Evolutionary conservation across 1,284 basidiomycete species (phyloP).

Genomic region (Irpex lacteus): DNA sequence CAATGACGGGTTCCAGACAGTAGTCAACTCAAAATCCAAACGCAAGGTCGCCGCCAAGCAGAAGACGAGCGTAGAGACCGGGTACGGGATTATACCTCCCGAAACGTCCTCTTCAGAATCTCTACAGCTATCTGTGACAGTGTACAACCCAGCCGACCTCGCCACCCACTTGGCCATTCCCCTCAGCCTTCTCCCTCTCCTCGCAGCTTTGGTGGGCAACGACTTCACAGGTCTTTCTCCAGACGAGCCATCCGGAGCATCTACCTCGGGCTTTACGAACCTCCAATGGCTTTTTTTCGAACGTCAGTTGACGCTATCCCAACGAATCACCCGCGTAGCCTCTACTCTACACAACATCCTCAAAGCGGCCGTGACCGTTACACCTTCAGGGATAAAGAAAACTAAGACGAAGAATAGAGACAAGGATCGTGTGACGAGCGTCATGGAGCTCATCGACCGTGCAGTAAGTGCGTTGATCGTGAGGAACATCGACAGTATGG

Average conservation of each 20-base stretch:
- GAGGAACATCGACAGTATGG: slow-evolving; percentile 44
- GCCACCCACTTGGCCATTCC: slow-evolving; percentile 70
- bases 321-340: slow-evolving; percentile 60
- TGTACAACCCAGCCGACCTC: slow-evolving; percentile 62
- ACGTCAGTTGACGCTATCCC: slow-evolving; percentile 46
- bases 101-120: slow-evolving; percentile 25
- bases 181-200: slow-evolving; percentile 71
- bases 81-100: slow-evolving; percentile 54
- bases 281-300: slow-evolving; percentile 70
- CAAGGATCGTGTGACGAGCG: slow-evolving; percentile 43
- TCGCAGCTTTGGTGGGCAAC: slow-evolving; percentile 86
- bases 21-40: slow-evolving; percentile 44
- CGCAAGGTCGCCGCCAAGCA: slow-evolving; percentile 33
- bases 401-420: slow-evolving; percentile 51
- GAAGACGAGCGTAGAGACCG: slow-evolving; percentile 18
- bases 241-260: slow-evolving; percentile 25
- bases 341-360: slow-evolving; percentile 52
- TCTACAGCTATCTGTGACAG: slow-evolving; percentile 50
- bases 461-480: slow-evolving; percentile 58
- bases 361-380: slow-evolving; percentile 31
- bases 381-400: slow-evolving; percentile 38
- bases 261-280: slow-evolving; percentile 27
- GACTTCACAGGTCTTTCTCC: slow-evolving; percentile 57
- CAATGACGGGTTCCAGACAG: slow-evolving; percentile 57
- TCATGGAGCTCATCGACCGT: slow-evolving; percentile 72